Base-by-base conservation (phyloP, 257 asterid species). In the Solanum ossicruentum region DNA sequence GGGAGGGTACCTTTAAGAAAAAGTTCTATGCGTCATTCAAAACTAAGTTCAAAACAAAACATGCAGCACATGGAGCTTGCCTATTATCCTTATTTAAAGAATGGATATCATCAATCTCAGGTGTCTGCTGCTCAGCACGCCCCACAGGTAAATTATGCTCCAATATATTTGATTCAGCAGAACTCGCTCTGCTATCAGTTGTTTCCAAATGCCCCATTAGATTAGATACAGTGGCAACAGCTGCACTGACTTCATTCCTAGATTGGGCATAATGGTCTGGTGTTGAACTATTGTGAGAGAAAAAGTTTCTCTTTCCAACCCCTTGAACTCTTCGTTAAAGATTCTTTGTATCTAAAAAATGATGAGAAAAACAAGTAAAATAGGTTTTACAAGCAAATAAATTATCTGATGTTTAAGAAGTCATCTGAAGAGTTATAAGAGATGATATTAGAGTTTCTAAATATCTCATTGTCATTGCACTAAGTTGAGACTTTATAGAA, bases 271-370 rank as follows among this genome's bases (percentile, higher is more conserved):
- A 86, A 12, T 88, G 83, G 54, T 91, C 93, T 8, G 90, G 88
- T 3, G 85, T 79, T 51, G 95, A 52, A 85, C 61, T 90, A 85
- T 91, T 91, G 47, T 97, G 96, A 32, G 97, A 88, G 89, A 96
- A 95, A 83, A 32, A 95, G 89, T 87, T 92, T 95, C 92, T 97
- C 99, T 88, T 92, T 96, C 99, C 97, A 96, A 78, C 99, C 94
- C 89, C 93, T 92, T 36, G 98, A 95, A 93, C 96, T 95, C 92
- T 93, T 96, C 12, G 92, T 91, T 86, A 96, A 91, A 3, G 98
- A 91, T 20, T 95, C 98, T 91, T 93, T 95, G 92, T 93, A 95
- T 82, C 98, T 93, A 57, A 45, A 54, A 58, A 91, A 94, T 87
- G 84, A 91, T 95, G 84, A 90, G 90, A 92, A 94, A 86, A 82